Percentiles rank a stretch among this genome's conserved stretches.
phyloP scores from a whole-genome alignment of 768 basidiomycete species.

The Lactifluus piperatus region DNA sequence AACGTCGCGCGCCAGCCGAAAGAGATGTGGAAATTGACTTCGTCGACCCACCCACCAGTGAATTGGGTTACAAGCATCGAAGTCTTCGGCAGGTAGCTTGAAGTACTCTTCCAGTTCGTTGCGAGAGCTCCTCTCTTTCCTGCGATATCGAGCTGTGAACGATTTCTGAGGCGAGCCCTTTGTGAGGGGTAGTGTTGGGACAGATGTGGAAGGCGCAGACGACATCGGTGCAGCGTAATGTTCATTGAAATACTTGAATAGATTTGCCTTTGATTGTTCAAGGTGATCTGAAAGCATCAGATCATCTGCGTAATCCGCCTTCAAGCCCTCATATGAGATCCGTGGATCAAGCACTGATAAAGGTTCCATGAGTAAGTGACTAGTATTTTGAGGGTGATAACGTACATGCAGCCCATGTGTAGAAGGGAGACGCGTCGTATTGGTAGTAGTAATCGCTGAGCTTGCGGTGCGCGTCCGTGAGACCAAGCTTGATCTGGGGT shows the following conservation, averaged over 20 bases:
- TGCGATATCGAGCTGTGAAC: neutral
- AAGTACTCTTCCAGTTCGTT: neutral
- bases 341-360: neutral
- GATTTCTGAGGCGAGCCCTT: neutral
- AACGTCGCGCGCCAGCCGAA: neutral
- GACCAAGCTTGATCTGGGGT: neutral
- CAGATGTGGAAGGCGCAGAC: too few species aligned
- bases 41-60: neutral
- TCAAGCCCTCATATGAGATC: too few species aligned
- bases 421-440: too few species aligned
- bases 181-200: neutral
- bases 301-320: neutral
- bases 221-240: too few species aligned
- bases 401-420: too few species aligned
- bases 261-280: too few species aligned
- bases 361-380: too few species aligned
- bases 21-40: neutral
- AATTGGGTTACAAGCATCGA: constrained; percentile 15
- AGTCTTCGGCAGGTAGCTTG: constrained; percentile 6
- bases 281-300: neutral
- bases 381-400: neutral
- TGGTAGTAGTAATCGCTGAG: neutral
- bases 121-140: neutral
- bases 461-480: too few species aligned
- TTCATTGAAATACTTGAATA: too few species aligned